A percentile compares a stretch with the other conserved stretches of the same genome.
Evolutionary conservation across 75 land plant species (phyloP).

Genomic region (Selaginella tamariscina): DNA sequence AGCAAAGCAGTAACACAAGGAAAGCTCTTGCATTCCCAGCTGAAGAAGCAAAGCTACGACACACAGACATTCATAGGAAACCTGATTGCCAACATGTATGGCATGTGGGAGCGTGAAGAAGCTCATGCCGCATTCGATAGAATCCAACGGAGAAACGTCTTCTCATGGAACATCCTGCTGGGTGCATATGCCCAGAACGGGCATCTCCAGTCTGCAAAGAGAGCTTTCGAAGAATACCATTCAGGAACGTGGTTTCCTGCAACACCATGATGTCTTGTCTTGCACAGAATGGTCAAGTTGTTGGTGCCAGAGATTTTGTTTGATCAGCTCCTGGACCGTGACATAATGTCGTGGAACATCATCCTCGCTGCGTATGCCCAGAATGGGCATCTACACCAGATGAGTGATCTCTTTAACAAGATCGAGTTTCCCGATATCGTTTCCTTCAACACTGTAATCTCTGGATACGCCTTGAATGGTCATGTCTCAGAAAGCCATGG

Average conservation of each 20-base stretch:
- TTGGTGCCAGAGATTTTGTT: neutral
- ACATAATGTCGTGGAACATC: neutral
- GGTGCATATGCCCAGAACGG: neutral
- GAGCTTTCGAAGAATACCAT: neutral
- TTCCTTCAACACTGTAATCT: neutral
- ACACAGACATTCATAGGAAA: neutral
- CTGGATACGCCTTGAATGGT: neutral
- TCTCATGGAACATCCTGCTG: neutral
- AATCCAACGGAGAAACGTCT: neutral
- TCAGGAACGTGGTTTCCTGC: neutral
- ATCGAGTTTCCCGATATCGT: neutral
- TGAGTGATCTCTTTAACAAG: neutral
- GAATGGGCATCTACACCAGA: neutral
- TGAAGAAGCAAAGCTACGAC: neutral
- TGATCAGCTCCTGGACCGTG: neutral
- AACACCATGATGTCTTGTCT: neutral
- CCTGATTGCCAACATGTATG: neutral
- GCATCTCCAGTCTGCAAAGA: neutral
- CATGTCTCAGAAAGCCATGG: neutral
- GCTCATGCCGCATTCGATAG: neutral
- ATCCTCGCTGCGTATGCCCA: constrained; percentile 1
- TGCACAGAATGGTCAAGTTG: neutral
- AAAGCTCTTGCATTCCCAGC: neutral
- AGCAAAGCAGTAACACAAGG: neutral
- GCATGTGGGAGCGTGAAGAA: neutral